phyloP scores from a whole-genome alignment of 2,329 filamentous ascomycete species.

The Penicillium concentricum region DNA sequence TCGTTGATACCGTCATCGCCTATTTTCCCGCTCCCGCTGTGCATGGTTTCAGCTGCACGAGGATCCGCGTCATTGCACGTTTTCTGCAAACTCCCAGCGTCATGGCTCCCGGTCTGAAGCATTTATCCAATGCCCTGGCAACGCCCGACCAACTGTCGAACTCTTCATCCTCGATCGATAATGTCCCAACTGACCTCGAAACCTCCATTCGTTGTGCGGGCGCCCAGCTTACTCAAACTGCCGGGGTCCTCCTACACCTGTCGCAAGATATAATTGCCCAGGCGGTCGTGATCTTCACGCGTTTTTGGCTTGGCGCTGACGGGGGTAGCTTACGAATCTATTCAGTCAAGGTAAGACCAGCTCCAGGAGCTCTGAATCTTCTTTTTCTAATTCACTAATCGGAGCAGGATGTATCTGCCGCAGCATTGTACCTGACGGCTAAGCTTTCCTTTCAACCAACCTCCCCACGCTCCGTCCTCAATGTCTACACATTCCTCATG shows the following conservation, averaged over 20 bases:
- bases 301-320: slow-evolving; percentile 68
- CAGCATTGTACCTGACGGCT: slow-evolving; percentile 73
- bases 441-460: slow-evolving; percentile 78
- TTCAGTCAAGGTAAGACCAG: slow-evolving; percentile 39
- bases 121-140: slow-evolving; percentile 47
- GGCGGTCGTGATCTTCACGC: slow-evolving; percentile 75
- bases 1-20: neutral
- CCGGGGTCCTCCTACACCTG: slow-evolving; percentile 70
- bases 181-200: slow-evolving; percentile 43
- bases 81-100: slow-evolving; percentile 11
- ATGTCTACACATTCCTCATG: slow-evolving; percentile 79
- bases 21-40: slow-evolving; percentile 7
- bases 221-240: slow-evolving; percentile 47
- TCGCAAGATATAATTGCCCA: slow-evolving; percentile 84
- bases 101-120: slow-evolving; percentile 34
- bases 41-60: slow-evolving; percentile 12
- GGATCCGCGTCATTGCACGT: slow-evolving; percentile 13
- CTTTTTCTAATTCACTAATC: neutral
- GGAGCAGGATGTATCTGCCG: slow-evolving; percentile 73
- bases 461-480: slow-evolving; percentile 75
- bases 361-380: neutral
- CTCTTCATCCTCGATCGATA: slow-evolving; percentile 46
- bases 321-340: slow-evolving; percentile 46
- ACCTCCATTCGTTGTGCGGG: slow-evolving; percentile 47
- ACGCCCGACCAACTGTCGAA: slow-evolving; percentile 46